Evolutionary conservation across 1,284 basidiomycete species (phyloP), one percentile per base, ranked within the genome.

Genomic region (Papiliotrema terrestris): DNA sequence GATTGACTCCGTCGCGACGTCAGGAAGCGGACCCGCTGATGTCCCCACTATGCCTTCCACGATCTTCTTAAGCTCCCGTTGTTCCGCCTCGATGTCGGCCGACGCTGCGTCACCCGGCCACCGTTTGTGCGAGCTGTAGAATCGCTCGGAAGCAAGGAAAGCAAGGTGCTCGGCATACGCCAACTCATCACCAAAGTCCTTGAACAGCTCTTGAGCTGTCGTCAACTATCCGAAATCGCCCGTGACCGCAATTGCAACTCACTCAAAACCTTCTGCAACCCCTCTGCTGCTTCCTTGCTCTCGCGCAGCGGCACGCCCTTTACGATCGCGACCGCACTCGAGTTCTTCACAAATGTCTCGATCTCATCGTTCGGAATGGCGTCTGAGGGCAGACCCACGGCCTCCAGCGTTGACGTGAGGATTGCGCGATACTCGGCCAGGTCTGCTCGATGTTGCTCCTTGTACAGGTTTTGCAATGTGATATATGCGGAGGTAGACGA

Each of bases 291-390:
- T 50, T 75, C 71, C 56, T 87, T 83, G 35, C 88, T 78, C 2
- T 79, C 73, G 37, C 83, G 83, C 80, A 86, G 85, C 45, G 79
- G 82, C 60, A 81, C 82, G 0, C 94, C 93, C 36, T 85, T 80
- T 55, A 97, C 77, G 1, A 96, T 78, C 57, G 84, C 85, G 17
- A 98, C 74, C 15, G 84, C 89, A 69, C 90, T 91, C 0, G 88
- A 84, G 65, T 98, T 95, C 81, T 89, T 94, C 46, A 95, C 88
- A 69, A 98, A 98, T 8, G 82, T 79, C 65, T 91, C 88, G 3
- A 96, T 78, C 61, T 81, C 79, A 8, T 78, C 75, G 2, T 72
- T 66, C 0, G 68, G 70, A 44, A 90, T 72, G 0, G 77, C 78
- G 39, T 84, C 71, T 19, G 54, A 57, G 0, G 66, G 60, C 11